phyloP scores from a whole-genome alignment of 164 flowering plant genomes.

The Annona squamosa region DNA sequence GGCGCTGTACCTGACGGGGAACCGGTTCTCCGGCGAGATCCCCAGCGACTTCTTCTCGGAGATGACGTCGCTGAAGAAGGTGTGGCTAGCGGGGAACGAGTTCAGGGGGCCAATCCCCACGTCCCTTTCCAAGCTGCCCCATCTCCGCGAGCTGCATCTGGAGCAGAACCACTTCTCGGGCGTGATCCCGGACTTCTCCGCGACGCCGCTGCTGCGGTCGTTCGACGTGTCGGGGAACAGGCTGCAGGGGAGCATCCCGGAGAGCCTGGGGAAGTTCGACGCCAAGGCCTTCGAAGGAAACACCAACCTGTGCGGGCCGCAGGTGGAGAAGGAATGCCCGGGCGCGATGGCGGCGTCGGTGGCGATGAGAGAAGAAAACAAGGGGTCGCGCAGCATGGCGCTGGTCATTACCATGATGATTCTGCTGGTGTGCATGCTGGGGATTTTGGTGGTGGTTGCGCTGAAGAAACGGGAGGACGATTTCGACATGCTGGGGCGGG shows the following conservation, averaged over 20 bases:
- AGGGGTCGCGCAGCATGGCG: neutral
- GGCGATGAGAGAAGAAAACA: neutral
- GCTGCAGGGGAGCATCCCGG: conserved; percentile 57
- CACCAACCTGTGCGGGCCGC: conserved; percentile 45
- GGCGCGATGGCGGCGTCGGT: neutral
- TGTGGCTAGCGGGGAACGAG: conserved; percentile 45
- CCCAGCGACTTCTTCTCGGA: conserved; percentile 30
- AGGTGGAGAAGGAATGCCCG: conserved; percentile 14
- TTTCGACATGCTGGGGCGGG: conserved; percentile 29
- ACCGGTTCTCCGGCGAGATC: conserved; percentile 58
- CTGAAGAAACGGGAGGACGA: conserved; percentile 19
- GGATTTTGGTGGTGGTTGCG: conserved; percentile 8
- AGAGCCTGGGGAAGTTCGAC: conserved; percentile 22
- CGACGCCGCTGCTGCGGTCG: conserved; percentile 14
- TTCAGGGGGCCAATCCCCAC: conserved; percentile 59
- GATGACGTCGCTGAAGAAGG: conserved; percentile 44
- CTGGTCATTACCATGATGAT: conserved; percentile 12
- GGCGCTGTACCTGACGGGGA: conserved; percentile 34
- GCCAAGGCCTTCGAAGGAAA: conserved; percentile 38
- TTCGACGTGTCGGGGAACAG: conserved; percentile 48
- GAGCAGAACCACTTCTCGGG: conserved; percentile 65
- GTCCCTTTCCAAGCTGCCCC: conserved; percentile 31
- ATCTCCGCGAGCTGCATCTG: conserved; percentile 42
- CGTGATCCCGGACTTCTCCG: conserved; percentile 30
- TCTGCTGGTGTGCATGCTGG: conserved; percentile 11